Percentiles rank a stretch among this genome's conserved stretches.
phyloP scores from a whole-genome alignment of 768 basidiomycete species.

The Termitomyces sp. region DNA sequence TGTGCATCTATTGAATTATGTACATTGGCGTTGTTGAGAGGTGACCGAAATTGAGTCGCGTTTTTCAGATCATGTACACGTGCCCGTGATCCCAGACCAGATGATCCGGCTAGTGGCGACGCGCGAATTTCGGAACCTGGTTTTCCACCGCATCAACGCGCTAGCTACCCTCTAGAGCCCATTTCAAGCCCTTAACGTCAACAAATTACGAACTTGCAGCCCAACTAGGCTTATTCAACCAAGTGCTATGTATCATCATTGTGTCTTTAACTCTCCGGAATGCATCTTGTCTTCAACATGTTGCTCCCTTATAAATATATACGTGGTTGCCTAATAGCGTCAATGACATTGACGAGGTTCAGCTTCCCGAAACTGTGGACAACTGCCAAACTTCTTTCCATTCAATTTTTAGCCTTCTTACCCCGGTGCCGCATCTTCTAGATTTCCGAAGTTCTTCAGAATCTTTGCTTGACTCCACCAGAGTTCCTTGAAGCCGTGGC shows the following conservation, averaged over 20 bases:
- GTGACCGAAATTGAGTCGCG: neutral
- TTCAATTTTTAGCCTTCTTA: neutral
- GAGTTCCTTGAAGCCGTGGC: neutral
- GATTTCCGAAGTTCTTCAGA: conserved; percentile 8
- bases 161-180: neutral
- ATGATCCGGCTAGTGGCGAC: neutral
- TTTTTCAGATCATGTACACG: neutral
- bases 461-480: neutral
- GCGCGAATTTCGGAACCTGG: neutral
- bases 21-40: neutral
- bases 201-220: neutral
- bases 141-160: neutral
- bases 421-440: neutral
- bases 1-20: neutral
- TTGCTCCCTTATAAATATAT: neutral
- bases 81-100: neutral
- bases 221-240: too few species aligned
- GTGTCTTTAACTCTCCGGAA: neutral
- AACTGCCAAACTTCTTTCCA: neutral
- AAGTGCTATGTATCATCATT: neutral
- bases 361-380: too few species aligned
- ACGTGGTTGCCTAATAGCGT: too few species aligned
- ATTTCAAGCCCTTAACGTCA: neutral
- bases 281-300: neutral
- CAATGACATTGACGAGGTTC: neutral